phyloP scores from a whole-genome alignment of 192 early-diverging fungal genomes.

The Linnemannia zychae region DNA sequence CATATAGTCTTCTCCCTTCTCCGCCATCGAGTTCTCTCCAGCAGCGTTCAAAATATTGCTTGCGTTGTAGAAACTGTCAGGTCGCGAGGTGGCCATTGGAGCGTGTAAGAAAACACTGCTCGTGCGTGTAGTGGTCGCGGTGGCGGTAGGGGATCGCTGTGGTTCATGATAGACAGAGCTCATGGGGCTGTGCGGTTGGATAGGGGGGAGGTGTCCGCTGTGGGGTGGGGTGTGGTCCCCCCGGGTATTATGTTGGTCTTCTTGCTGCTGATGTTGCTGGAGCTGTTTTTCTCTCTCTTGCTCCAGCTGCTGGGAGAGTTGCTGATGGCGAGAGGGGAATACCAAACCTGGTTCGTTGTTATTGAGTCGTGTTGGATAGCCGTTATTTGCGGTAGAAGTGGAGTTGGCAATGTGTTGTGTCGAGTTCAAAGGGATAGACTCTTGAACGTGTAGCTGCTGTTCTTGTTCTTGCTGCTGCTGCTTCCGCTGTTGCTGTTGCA shows the following conservation, averaged over 20 bases:
- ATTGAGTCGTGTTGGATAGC: background rate
- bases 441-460: background rate
- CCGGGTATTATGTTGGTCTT: background rate
- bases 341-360: background rate
- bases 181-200: slow-evolving; percentile 19
- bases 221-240: background rate
- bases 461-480: background rate
- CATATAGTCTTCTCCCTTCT: background rate
- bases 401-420: background rate
- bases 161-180: background rate
- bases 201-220: background rate
- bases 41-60: background rate
- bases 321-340: background rate
- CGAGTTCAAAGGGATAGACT: background rate
- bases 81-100: background rate
- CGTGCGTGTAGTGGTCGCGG: background rate
- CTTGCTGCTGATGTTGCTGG: background rate
- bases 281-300: too few relatives aligned
- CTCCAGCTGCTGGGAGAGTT: background rate
- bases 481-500: background rate
- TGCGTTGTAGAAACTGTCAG: background rate
- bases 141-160: background rate
- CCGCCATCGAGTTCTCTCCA: background rate
- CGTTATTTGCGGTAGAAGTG: background rate
- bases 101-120: background rate